A percentile compares a stretch with the other conserved stretches of the same genome.
phyloP scores from a whole-genome alignment of 306 rosid genomes.

The Begonia peltatifolia region DNA sequence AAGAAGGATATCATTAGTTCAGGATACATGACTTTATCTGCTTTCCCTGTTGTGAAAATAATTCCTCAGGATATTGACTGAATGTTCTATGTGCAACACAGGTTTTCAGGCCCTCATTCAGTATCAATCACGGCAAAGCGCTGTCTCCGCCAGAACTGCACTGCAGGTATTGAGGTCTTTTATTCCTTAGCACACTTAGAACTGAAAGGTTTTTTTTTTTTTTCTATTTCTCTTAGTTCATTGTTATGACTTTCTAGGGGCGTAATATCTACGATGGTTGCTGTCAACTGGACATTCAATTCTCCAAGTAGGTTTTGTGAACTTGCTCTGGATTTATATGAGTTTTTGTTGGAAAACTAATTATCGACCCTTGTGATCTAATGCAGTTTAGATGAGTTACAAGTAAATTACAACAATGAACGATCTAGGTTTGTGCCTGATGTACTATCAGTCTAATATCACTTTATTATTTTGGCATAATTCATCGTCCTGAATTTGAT shows the following conservation, averaged over 20 bases:
- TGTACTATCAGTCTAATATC: not conserved
- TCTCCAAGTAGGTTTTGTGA: conserved; percentile 69
- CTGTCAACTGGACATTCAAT: conserved; percentile 95
- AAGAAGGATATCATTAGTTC: no score
- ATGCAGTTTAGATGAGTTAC: conserved; percentile 94
- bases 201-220: conserved; percentile 2
- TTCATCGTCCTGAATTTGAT: no score
- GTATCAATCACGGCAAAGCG: conserved; percentile 69
- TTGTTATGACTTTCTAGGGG: conserved; percentile 40
- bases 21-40: no score
- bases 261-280: conserved; percentile 98
- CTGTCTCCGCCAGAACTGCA: conserved; percentile 67
- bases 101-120: conserved; percentile 99
- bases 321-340: not conserved
- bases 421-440: conserved; percentile 20
- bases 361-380: not conserved
- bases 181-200: conserved; percentile 7
- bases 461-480: not conserved
- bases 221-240: conserved; percentile 11
- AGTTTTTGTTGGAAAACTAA: no score
- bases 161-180: conserved; percentile 53
- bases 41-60: no score
- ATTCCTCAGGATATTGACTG: conserved; percentile 4
- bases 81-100: conserved; percentile 21
- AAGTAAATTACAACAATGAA: conserved; percentile 94